Conservation (phyloP, 1,139 yeast species). For the Scheffersomyces illinoinensis region DNA sequence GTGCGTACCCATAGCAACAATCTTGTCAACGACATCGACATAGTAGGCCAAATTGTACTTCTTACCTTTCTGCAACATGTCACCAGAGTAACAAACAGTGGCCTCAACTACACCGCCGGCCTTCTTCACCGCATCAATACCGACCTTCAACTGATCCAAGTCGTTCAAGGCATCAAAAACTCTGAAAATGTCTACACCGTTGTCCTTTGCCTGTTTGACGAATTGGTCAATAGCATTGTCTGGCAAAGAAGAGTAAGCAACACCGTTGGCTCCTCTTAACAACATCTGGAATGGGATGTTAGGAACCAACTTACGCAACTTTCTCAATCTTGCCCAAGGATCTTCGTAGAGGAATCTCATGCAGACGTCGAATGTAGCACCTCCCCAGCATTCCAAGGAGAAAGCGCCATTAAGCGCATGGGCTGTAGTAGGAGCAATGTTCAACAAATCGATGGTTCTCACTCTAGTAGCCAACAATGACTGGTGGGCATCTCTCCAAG, state of each 20-base stretch:
- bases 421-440: conserved; percentile 93
- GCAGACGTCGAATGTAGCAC: conserved; percentile 98
- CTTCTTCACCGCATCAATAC: conserved; percentile 95
- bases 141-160: conserved; percentile 93
- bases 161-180: conserved; percentile 98
- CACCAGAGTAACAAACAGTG: conserved; percentile 98
- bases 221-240: conserved; percentile 98
- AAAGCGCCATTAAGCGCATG: conserved; percentile 88
- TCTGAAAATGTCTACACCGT: conserved; percentile 96
- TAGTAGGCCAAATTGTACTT: conserved; percentile 93
- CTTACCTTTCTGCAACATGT: conserved; percentile 92
- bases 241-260: conserved; percentile 95
- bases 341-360: conserved; percentile 98
- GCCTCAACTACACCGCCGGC: conserved; percentile 99
- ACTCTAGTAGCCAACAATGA: conserved; percentile 97
- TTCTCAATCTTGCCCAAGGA: conserved; percentile 96
- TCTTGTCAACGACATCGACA: conserved; percentile 74
- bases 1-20: conserved; percentile 94
- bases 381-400: conserved; percentile 99
- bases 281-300: conserved; percentile 99
- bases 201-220: conserved; percentile 89
- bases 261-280: conserved; percentile 98
- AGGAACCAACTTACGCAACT: conserved; percentile 86
- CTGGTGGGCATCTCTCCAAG: conserved; percentile 99
- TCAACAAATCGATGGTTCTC: conserved; percentile 86